Evolutionary conservation across 1,284 basidiomycete genomes (phyloP).

Genomic region (Naganishia sp.): DNA sequence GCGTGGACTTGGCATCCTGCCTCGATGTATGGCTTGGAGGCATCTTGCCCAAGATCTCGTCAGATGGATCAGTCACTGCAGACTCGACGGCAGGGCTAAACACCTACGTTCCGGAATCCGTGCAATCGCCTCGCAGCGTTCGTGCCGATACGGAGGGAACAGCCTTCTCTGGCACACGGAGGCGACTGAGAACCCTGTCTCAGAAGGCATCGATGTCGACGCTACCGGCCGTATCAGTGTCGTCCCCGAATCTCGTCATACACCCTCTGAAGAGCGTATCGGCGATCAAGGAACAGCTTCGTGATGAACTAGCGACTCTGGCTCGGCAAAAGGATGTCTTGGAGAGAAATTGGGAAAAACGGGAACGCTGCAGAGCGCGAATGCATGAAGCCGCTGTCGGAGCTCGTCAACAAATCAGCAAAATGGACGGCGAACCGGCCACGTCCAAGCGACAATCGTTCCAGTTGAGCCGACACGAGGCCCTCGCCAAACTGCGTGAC

Average conservation of each 20-base stretch:
- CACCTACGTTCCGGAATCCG: background rate
- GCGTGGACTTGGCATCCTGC: constrained; percentile 49
- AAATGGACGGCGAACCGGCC: background rate
- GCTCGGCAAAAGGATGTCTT: constrained; percentile 21
- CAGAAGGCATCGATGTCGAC: constrained; percentile 23
- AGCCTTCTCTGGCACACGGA: constrained; percentile 13
- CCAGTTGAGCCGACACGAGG: constrained; percentile 10
- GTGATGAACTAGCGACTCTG: constrained; percentile 1
- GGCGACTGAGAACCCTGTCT: constrained; percentile 18
- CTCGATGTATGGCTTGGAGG: constrained; percentile 50
- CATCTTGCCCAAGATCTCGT: constrained; percentile 38
- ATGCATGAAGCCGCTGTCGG: background rate
- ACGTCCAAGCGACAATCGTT: constrained; percentile 22
- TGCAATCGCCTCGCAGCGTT: background rate
- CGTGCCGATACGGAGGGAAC: background rate
- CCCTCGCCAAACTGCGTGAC: constrained; percentile 5
- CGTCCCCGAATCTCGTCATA: constrained; percentile 10
- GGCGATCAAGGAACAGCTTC: constrained; percentile 17
- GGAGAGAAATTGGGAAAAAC: constrained; percentile 25
- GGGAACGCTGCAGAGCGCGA: constrained; percentile 10
- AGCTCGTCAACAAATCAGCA: constrained; percentile 7
- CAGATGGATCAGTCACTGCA: background rate
- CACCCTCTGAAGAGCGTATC: constrained; percentile 15
- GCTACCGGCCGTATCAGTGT: constrained; percentile 2
- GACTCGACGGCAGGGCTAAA: background rate